Evolutionary conservation across 2,329 filamentous ascomycete genomes (phyloP), one percentile per base, ranked within the genome.

Genomic region (Talaromyces marneffei): DNA sequence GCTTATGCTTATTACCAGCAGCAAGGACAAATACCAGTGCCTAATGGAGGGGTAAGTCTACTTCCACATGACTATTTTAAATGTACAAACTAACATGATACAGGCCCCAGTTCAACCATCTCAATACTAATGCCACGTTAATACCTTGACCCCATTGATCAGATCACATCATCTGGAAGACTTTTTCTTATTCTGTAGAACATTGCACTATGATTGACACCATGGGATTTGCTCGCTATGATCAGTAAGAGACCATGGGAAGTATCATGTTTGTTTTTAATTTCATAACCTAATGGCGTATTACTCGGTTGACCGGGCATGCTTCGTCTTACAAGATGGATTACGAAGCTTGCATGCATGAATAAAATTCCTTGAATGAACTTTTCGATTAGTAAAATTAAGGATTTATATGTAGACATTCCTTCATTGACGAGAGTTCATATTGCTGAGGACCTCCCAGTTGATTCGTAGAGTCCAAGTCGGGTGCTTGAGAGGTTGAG

Each of bases 1-100:
- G 62, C 64, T 16, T 52, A 59, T 35, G 62, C 65, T 50, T 63
- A 55, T 42, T 65, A 66, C 33, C 64, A 66, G 40, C 62, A 65
- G 53, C 55, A 58, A 44, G 42, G 25, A 35, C 55, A 50, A 44
- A 40, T 39, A 25, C 40, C 53, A 25, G 60, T 58, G 14, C 25
- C 60, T 20, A 60, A 64, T 37, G 62, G 60, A 62, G 60, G 55
- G 8, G 62, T 64, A 37, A 60, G 62, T 58, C 4, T 20, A 59
- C 14, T 46, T 10, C 4, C 31, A 52, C 20, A 52, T 9, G 23
- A 20, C 8, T 18, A 29, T 44, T 6, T 16, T 10, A 8, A 42
- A 20, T 9, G 9, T 42, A 16, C 31, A 23, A 46, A 27, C 60
- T 55, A 18, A 55, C n/a, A 37, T 3, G 9, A 12, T 20, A 35